Evolutionary conservation across 805 yeast species (phyloP), one percentile per base, ranked within the genome.

Genomic region (Pichia eremophila): DNA sequence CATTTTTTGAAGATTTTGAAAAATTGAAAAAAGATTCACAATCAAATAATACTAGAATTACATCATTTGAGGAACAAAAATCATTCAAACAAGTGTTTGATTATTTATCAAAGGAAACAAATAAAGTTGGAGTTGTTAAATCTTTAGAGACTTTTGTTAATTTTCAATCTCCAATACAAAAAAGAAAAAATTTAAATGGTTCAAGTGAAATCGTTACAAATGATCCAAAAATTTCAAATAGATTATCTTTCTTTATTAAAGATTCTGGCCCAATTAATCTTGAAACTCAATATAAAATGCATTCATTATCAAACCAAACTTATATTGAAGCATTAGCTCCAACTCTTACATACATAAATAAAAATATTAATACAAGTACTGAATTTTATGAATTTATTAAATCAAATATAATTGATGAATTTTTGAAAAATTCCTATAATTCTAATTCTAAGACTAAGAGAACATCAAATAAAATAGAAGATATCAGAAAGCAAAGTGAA

Each of bases 61-160:
- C 65, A 3, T 61, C 66, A 0, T 55, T 61, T 39, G 63, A 63
- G 37, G 68, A 64, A 43, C 64, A 61, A 44, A 59, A 62, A 44
- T 60, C 66, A 5, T 64, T 63, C 43, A 56, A 61, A 41, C 56
- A 55, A 40, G 60, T 63, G 3, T 60, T 64, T 18, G 57, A 60
- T 39, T 60, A 61, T 46, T 47, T 64, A 40, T 54, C 57, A 43
- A 54, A 57, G 25, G 49, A 50, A 10, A 35, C 49, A 10, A 51
- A 46, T 38, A 50, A 52, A 39, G 49, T 56, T 0, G 61, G 65
- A 4, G 51, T 61, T 14, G 55, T 63, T 5, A 54, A 58, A 22
- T 58, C 66, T 0, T 43, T 62, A 9, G 54, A 53, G 39, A 53
- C 55, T 28, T 54, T 61, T 47, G 59, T 59, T 5, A 57, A 57